A percentile compares a stretch with the other conserved stretches of the same genome.
Evolutionary conservation across 352 stramenopile species (phyloP).

Genomic region (Globisporangium rhizosaccharum): DNA sequence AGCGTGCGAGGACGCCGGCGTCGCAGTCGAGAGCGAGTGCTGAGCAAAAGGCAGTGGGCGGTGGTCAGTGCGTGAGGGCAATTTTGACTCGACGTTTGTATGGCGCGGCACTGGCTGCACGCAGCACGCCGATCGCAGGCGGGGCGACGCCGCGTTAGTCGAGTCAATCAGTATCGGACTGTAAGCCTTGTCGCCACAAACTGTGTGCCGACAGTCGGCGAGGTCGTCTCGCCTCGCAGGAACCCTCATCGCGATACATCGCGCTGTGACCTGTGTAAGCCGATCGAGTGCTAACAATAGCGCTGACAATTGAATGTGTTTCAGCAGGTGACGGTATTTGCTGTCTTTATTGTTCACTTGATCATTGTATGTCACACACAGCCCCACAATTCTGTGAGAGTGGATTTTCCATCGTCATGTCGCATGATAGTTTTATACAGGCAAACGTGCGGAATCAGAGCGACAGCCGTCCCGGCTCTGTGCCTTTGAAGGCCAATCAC

Average conservation of each 20-base stretch:
- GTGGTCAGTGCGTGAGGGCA: neutral
- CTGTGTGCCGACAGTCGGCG: neutral
- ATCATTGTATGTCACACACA: neutral
- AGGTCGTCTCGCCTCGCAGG: neutral
- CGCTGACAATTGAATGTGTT: neutral
- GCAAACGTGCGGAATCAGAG: neutral
- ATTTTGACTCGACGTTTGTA: constrained; percentile 2
- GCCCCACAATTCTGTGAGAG: neutral
- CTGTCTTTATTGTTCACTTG: neutral
- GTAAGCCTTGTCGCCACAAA: neutral
- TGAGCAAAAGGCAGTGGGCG: neutral
- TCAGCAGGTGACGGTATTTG: neutral
- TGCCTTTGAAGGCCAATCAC: neutral
- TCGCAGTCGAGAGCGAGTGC: neutral
- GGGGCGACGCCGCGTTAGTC: constrained; percentile 2
- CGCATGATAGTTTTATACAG: neutral
- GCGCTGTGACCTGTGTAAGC: no score
- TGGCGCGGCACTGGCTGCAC: neutral
- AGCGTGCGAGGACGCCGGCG: constrained; percentile 10
- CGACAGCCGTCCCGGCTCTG: neutral
- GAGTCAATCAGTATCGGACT: neutral
- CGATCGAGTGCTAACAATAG: no score
- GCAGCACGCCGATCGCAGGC: neutral
- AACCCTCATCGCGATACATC: no score
- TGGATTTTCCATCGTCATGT: neutral